Conservation (phyloP, 1,139 yeast genomes). For the Wickerhamomyces sp. region DNA sequence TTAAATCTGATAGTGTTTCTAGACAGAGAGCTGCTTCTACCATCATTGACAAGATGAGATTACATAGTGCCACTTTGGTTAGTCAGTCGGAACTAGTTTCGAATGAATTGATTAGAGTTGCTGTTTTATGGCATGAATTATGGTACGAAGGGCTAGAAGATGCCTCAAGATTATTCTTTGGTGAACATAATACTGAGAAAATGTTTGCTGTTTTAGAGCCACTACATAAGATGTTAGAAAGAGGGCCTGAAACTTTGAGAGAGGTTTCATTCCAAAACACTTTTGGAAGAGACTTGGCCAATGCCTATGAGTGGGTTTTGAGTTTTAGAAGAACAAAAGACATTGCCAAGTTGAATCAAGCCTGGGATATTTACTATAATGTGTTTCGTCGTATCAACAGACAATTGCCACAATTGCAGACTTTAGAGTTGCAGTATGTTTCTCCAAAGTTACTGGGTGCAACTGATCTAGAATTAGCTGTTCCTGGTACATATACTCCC, state of each 20-base stretch:
- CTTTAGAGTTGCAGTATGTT: constrained; percentile 86
- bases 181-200: constrained; percentile 90
- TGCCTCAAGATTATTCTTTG: constrained; percentile 90
- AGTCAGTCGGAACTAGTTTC: constrained; percentile 95
- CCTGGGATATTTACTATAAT: constrained; percentile 95
- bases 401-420: constrained; percentile 81
- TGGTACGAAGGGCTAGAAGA: constrained; percentile 99
- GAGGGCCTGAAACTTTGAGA: constrained; percentile 89
- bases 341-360: constrained; percentile 84
- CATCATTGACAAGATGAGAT: constrained; percentile 86
- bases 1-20: constrained; percentile 84
- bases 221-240: constrained; percentile 71
- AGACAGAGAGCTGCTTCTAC: constrained; percentile 90
- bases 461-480: constrained; percentile 76
- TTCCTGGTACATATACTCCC: constrained; percentile 89
- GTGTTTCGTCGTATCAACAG: constrained; percentile 89
- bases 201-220: constrained; percentile 93
- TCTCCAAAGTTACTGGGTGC: constrained; percentile 86
- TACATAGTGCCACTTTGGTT: constrained; percentile 79
- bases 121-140: constrained; percentile 95
- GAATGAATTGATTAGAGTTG: constrained; percentile 87
- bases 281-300: constrained; percentile 87
- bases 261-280: constrained; percentile 92
- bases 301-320: constrained; percentile 91
- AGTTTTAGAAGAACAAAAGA: constrained; percentile 84